Base-by-base conservation (phyloP, 1,284 basidiomycete species). In the Sanghuangporus sanghuang region DNA sequence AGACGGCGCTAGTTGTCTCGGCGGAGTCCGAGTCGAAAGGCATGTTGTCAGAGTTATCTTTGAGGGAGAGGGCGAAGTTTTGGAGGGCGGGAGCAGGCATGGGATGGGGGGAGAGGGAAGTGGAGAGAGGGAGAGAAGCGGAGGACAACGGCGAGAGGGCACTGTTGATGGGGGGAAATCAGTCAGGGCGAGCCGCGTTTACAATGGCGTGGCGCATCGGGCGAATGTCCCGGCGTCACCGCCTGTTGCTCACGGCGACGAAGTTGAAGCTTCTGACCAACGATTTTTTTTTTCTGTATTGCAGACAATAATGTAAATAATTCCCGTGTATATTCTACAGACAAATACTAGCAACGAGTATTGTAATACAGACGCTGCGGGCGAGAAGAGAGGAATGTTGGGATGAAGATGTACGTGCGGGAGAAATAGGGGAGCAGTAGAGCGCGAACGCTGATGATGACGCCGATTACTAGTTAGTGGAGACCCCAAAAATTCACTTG, bases 51-150 rank as follows among this genome's bases (percentile, higher is more conserved):
- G 62, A 46, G 40, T 48, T 18, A 50, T 52, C 56, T 23, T 58
- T 39, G 23, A 40, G 52, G 62, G 35, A 23, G 35, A 35, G 38
- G 18, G 49, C 9, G 49, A 52, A 58, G 36, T 39, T 16, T 27
- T 58, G 36, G 48, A 35, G 44, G 62, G 49, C 62, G 62, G 57
- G 46, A 21, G 63, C 59, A 14, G 52, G 58, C 58, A 64, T 61
- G 23, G 53, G 21, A 64, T 55, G 16, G 52, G 18, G n/a, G 40
- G 48, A 36, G 32, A 32, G 35, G 44, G 50, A 59, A 21, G 61
- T 52, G 63, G 36, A 39, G 62, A 39, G 57, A 49, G 49, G 27
- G 49, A 40, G 53, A 53, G 39, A 50, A 57, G 53, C 16, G 27
- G 48, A 35, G 48, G 58, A 38, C 53, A 54, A 54, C 53, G 53